Conservation (phyloP, 2,329 filamentous ascomycete genomes). For the Arthroderma sp. region DNA sequence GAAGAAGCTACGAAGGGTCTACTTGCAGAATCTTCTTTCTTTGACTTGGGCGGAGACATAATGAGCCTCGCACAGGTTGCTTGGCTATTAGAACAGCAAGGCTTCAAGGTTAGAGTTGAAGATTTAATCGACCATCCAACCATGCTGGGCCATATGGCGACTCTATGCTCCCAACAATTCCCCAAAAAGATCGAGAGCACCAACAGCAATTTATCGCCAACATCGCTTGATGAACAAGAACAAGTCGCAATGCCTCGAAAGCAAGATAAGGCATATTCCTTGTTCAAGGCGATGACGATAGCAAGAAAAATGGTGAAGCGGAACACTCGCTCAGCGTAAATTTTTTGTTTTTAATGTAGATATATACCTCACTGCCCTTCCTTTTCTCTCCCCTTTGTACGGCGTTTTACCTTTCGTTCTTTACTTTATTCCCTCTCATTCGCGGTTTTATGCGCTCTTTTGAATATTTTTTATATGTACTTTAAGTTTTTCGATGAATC, state of each 20-base stretch:
- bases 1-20: constrained; percentile 14
- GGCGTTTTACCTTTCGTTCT: not conserved
- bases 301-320: constrained; percentile 8
- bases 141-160: constrained; percentile 29
- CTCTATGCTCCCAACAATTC: constrained; percentile 7
- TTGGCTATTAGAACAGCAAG: constrained; percentile 30
- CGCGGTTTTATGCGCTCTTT: no score
- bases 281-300: constrained; percentile 8
- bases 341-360: not conserved
- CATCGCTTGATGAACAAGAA: constrained; percentile 7
- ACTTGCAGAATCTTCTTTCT: constrained; percentile 30
- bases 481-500: no score
- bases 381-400: not conserved
- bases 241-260: constrained; percentile 1
- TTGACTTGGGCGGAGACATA: constrained; percentile 29
- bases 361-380: not conserved
- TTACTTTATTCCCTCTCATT: not conserved
- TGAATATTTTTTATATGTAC: no score
- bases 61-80: constrained; percentile 29
- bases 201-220: not conserved
- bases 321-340: constrained; percentile 12
- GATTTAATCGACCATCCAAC: constrained; percentile 29
- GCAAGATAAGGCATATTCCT: constrained; percentile 8
- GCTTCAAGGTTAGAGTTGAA: constrained; percentile 26
- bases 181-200: constrained; percentile 2